phyloP scores from a whole-genome alignment of 441 rosid species.

The Populus trichocarpa region DNA sequence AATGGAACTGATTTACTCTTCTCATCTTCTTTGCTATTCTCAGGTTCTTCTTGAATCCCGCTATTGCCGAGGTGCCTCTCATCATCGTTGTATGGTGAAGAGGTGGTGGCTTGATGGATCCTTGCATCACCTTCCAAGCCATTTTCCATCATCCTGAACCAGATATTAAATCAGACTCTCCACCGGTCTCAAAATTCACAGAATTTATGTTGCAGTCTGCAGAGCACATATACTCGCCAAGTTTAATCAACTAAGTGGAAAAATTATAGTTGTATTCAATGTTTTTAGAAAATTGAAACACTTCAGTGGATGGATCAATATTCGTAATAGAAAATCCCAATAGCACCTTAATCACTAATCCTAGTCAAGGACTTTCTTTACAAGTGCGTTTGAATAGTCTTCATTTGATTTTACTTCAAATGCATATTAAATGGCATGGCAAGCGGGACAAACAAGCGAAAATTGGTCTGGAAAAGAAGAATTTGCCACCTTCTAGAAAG shows the following conservation, averaged over 20 bases:
- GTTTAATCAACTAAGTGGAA: neutral
- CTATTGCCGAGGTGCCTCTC: neutral
- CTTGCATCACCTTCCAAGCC: constrained; percentile 39
- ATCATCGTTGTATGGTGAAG: neutral
- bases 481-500: neutral
- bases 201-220: neutral
- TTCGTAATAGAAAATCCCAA: neutral
- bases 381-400: neutral
- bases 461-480: neutral
- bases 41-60: constrained; percentile 20
- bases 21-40: constrained; percentile 44
- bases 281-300: neutral
- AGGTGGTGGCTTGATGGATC: constrained; percentile 25
- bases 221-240: neutral
- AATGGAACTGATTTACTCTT: constrained; percentile 40
- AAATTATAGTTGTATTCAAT: neutral
- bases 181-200: neutral
- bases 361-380: neutral
- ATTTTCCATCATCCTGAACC: neutral
- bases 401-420: neutral
- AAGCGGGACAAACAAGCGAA: neutral
- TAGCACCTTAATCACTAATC: neutral
- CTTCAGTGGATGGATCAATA: neutral
- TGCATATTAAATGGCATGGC: neutral
- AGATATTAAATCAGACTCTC: neutral